Evolutionary conservation across 176 grass and related monocot species (phyloP), one percentile per base, ranked within the genome.

Genomic region (Ampelocalamus luodianensis): DNA sequence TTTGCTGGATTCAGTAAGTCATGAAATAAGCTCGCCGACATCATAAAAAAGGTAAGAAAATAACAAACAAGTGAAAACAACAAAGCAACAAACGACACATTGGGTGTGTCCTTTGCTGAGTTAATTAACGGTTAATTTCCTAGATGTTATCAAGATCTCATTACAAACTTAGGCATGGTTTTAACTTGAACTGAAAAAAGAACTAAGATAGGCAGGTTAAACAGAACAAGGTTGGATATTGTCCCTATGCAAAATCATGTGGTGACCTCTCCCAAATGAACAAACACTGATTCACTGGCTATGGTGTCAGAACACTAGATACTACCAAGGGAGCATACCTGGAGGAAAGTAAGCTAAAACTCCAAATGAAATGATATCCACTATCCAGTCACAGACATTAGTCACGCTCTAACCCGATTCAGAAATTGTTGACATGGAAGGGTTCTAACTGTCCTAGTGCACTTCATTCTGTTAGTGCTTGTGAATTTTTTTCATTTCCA

Each of bases 1-100:
- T 99, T 99, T 63, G 96, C 96, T 99, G 88, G 76, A 90, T 78
- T 65, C 26, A 87, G 46, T 61, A 69, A 85, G 34, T 34, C 68
- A 85, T 45, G 22, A 70, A 82, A 63, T 78, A 85, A 87, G 45
- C 13, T 42, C 6, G 3, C 0, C 34, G 16, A n/a, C 4, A 49
- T 39, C 34, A 78, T 48, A 73, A 74, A 68, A 15, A 15, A 17
- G 5, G 26, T 13, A 78, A n/a, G 7, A 74, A 66, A 45, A 56
- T 39, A 66, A 53, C 17, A 77, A 77, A 51, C 24, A 61, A 29
- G 43, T 72, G 15, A 42, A 74, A 79, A 48, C 1, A 65, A 2
- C 8, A 79, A 79, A 68, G 34, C 46, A 79, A 56, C 12, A 73
- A n/a, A 71, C 17, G 14, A 23, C 16, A 26, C 55, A 43, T 54